A percentile compares a stretch with the other conserved stretches of the same genome.
Evolutionary conservation across 2,329 filamentous ascomycete genomes (phyloP).

Genomic region (Paraconiothyrium sp.): DNA sequence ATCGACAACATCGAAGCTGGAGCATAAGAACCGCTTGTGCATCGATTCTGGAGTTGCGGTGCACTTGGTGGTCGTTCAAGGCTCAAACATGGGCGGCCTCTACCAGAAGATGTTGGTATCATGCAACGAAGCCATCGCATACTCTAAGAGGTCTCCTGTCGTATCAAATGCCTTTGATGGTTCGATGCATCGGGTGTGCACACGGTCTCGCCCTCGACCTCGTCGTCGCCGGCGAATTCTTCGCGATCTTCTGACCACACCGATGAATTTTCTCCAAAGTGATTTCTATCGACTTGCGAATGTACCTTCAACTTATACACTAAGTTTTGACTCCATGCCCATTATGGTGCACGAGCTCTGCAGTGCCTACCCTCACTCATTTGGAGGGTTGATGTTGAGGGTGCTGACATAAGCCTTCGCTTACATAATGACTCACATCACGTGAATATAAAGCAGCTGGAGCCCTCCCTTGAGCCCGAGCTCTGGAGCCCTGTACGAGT

Average conservation of each 20-base stretch:
- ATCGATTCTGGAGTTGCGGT: slow-evolving; percentile 22
- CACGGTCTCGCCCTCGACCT: slow-evolving; percentile 13
- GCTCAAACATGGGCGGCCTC: slow-evolving; percentile 29
- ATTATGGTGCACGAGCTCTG: slow-evolving; percentile 12
- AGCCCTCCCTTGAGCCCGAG: neutral
- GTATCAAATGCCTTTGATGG: neutral
- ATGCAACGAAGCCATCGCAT: slow-evolving; percentile 14
- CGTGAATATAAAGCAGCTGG: neutral
- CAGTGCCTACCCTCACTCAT: neutral
- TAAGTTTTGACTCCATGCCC: slow-evolving; percentile 7
- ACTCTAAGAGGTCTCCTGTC: neutral
- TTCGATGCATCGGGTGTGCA: slow-evolving; percentile 29
- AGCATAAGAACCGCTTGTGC: slow-evolving; percentile 3
- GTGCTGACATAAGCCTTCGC: neutral
- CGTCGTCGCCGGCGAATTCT: slow-evolving; percentile 11
- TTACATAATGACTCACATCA: slow-evolving; percentile 5
- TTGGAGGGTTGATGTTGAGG: slow-evolving; percentile 10
- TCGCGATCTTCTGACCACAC: neutral
- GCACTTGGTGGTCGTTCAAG: slow-evolving; percentile 16
- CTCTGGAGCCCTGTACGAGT: too few species aligned
- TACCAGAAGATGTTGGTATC: slow-evolving; percentile 8
- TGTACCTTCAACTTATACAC: neutral
- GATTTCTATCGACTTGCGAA: neutral
- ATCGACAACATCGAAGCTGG: slow-evolving; percentile 1
- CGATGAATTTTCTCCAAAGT: neutral